Evolutionary conservation across 768 basidiomycete genomes (phyloP), one percentile per base, ranked within the genome.

Genomic region (Serendipita vermifera): DNA sequence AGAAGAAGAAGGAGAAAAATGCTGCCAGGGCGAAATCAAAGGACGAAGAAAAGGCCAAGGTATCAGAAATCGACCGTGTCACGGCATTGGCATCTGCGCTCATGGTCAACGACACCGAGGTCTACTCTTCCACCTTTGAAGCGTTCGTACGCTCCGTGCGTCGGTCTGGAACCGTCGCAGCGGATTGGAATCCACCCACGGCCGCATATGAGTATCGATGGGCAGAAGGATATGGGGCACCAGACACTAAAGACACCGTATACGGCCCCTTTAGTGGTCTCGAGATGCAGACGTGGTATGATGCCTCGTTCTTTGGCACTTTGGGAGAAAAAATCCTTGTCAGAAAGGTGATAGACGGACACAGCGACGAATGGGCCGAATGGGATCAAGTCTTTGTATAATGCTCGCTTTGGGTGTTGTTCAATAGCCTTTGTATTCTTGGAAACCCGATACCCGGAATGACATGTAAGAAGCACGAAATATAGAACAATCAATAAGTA

Each of bases 81-180:
- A 92, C 91, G 0, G 82, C 88, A 69, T 77, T 90, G 53, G 87
- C 90, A 4, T 91, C 87, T n/a, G 82, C 76, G 33, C 77, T 93
- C 60, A 84, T 94, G 81, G 76, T 90, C 13, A 88, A 87, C 22
- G 88, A 94, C 59, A 74, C 77, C 15, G 89, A 93, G 63, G 78
- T 93, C 55, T 94, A 93, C 70, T 84, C 82, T 36, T 82, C 79
- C 66, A 85, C 86, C 0, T 88, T 88, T 65, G 88, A 91, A 62
- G 83, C 88, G 64, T 75, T 94, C 54, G 79, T 94, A 17, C 82
- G 86, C 57, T 71, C 76, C 35, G 77, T 92, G 20, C 80, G 87
- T 31, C 74, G 79, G 3, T 81, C 85, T 3, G 87, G 86, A 35
- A 72, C 69, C 26, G 86, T 91, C 38, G 76, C 79, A 33, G 63